Evolutionary conservation across 305 asterid genomes (phyloP).

Genomic region (Fraxinus paxiana): DNA sequence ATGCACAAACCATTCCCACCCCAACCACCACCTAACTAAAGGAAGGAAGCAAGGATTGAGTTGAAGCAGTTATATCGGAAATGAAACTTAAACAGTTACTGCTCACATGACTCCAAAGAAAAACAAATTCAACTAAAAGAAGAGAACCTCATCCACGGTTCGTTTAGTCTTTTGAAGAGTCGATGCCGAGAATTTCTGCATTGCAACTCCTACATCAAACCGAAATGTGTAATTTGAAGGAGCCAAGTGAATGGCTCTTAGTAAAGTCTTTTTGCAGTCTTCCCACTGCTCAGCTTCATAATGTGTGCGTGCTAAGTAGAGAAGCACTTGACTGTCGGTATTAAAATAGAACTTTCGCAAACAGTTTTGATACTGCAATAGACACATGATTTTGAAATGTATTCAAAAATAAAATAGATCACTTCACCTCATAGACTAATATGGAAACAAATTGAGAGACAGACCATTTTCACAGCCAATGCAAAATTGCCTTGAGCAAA

Average conservation of each 20-base stretch:
- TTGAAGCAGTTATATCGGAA: slow-evolving; percentile 14
- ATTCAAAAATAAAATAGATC: slow-evolving; percentile 5
- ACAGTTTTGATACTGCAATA: slow-evolving; percentile 89
- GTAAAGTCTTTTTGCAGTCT: slow-evolving; percentile 87
- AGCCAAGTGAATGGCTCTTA: slow-evolving; percentile 93
- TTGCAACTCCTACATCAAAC: slow-evolving; percentile 86
- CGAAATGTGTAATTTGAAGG: slow-evolving; percentile 90
- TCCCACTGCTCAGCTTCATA: slow-evolving; percentile 99
- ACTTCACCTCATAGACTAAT: slow-evolving; percentile 18
- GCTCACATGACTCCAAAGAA: slow-evolving; percentile 9
- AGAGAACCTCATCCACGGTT: slow-evolving; percentile 79
- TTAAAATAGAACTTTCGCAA: slow-evolving; percentile 79
- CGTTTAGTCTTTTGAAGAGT: slow-evolving; percentile 90
- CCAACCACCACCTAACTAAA: neutral
- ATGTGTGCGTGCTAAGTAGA: slow-evolving; percentile 93
- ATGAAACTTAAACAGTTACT: neutral
- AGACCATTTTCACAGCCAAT: slow-evolving; percentile 93
- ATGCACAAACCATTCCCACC: slow-evolving; percentile 15
- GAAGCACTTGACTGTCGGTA: slow-evolving; percentile 93
- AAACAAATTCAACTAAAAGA: slow-evolving; percentile 3
- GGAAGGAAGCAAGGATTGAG: neutral
- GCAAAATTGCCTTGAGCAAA: slow-evolving; percentile 95
- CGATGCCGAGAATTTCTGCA: slow-evolving; percentile 95
- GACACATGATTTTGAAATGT: slow-evolving; percentile 20
- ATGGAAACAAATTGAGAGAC: slow-evolving; percentile 16